Percentiles rank a stretch among this genome's conserved stretches.
phyloP scores from a whole-genome alignment of 2,329 filamentous ascomycete species.

The Meredithiella fracta region DNA sequence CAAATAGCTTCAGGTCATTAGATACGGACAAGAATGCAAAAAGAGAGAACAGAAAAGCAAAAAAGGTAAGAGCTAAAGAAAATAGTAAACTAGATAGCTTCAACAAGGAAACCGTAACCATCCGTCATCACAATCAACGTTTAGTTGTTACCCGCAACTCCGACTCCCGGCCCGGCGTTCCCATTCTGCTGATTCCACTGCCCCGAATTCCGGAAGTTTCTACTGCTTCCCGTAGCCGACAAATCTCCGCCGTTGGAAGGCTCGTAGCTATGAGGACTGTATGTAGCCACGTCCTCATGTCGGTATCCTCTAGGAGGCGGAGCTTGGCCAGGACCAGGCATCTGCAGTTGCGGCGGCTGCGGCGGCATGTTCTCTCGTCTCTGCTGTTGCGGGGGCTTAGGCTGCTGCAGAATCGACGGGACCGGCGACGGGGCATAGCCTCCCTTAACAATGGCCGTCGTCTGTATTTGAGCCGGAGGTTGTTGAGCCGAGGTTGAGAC shows the following conservation, averaged over 20 bases:
- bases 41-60: slow-evolving; percentile 15
- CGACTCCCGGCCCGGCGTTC: slow-evolving; percentile 25
- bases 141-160: slow-evolving; percentile 30
- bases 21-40: background rate
- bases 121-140: background rate
- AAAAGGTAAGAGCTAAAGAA: slow-evolving; percentile 7
- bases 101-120: background rate
- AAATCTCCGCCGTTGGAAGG: slow-evolving; percentile 28
- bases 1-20: background rate
- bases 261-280: slow-evolving; percentile 24
- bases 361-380: slow-evolving; percentile 10
- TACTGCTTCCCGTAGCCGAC: slow-evolving; percentile 12
- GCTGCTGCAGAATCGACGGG: slow-evolving; percentile 13
- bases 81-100: slow-evolving; percentile 16
- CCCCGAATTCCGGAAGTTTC: background rate
- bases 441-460: background rate
- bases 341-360: slow-evolving; percentile 10
- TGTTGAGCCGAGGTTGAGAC: slow-evolving; percentile 1
- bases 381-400: slow-evolving; percentile 11
- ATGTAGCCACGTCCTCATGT: slow-evolving; percentile 10
- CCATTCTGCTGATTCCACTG: slow-evolving; percentile 25
- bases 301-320: slow-evolving; percentile 10
- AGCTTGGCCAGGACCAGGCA: slow-evolving; percentile 1
- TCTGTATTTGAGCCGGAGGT: slow-evolving; percentile 2
- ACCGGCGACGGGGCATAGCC: slow-evolving; percentile 7